Evolutionary conservation across 371 early-diverging fungal species (phyloP).

Genomic region (Mucor irregularis): DNA sequence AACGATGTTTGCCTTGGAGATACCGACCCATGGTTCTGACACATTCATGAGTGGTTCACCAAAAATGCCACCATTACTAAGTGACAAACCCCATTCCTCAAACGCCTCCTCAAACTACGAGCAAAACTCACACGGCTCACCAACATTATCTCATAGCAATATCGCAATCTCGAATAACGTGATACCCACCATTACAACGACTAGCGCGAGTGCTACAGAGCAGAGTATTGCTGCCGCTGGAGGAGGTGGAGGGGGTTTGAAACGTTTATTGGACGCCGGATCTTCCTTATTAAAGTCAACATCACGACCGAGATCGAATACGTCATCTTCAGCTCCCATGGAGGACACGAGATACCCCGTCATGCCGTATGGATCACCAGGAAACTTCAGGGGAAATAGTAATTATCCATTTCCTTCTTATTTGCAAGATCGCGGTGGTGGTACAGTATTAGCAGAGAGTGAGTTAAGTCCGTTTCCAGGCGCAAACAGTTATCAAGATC

Average conservation of each 20-base stretch:
- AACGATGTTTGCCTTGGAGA: conserved; percentile 38
- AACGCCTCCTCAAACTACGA: not conserved
- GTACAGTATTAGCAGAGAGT: conserved; percentile 37
- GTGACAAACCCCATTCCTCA: conserved; percentile 7
- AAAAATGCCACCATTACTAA: not conserved
- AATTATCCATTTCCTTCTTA: conserved; percentile 11
- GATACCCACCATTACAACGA: conserved; percentile 5
- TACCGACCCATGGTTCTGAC: conserved; percentile 24
- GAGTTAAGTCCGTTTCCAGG: conserved; percentile 62
- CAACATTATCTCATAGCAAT: conserved; percentile 1
- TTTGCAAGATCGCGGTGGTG: conserved; percentile 42
- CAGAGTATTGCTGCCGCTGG: not conserved
- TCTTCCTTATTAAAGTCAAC: conserved; percentile 36
- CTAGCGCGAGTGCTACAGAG: not conserved
- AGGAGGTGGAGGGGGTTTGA: conserved; percentile 23
- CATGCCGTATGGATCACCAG: not conserved
- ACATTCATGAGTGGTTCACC: conserved; percentile 14
- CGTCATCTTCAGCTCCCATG: conserved; percentile 35
- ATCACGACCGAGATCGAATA: conserved; percentile 35
- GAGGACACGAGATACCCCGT: conserved; percentile 22
- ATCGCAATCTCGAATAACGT: not conserved
- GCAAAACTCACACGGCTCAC: not conserved
- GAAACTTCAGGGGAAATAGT: not conserved
- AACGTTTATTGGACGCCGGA: conserved; percentile 43
- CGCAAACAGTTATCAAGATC: conserved; percentile 37